These are phyloP conservation scores for Agaricus subrufescens DNA, from an alignment of 768 basidiomycete genomes.

Conservation along the genomic window DNA sequence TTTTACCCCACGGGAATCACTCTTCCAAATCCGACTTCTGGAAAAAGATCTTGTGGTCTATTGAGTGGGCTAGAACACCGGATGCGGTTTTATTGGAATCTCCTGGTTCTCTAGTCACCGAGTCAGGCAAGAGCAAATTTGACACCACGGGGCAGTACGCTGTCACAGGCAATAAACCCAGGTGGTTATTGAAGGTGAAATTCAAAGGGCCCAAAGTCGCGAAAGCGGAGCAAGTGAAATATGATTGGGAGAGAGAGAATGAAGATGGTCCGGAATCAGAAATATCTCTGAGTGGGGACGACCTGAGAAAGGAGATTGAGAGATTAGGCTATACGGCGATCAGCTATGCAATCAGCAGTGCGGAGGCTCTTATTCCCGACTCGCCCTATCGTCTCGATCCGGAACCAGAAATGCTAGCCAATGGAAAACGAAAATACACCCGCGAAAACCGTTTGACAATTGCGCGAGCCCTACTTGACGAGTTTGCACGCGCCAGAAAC, in stretches of 20 bases:
- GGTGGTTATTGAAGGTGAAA: background rate
- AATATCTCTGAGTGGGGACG: background rate
- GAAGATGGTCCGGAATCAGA: background rate
- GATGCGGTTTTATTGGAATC: constrained; percentile 4
- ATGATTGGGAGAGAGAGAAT: background rate
- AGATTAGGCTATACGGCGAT: background rate
- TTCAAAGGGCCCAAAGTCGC: background rate
- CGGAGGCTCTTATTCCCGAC: background rate
- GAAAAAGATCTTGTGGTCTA: background rate
- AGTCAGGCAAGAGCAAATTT: background rate
- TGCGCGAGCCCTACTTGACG: background rate
- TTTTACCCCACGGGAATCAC: background rate
- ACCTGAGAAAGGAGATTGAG: background rate
- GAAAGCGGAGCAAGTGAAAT: background rate
- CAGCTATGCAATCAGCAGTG: constrained; percentile 7
- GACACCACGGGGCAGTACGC: constrained; percentile 2
- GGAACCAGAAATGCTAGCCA: background rate
- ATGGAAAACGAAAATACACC: background rate
- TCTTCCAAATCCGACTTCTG: background rate
- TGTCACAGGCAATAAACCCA: constrained; percentile 2
- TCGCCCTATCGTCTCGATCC: background rate
- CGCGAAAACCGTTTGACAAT: background rate
- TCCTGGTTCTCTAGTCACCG: background rate
- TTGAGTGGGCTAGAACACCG: constrained; percentile 2
- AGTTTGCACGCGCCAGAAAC: background rate